phyloP scores from a whole-genome alignment of 208 protist genomes.

The Leishmania turanica region DNA sequence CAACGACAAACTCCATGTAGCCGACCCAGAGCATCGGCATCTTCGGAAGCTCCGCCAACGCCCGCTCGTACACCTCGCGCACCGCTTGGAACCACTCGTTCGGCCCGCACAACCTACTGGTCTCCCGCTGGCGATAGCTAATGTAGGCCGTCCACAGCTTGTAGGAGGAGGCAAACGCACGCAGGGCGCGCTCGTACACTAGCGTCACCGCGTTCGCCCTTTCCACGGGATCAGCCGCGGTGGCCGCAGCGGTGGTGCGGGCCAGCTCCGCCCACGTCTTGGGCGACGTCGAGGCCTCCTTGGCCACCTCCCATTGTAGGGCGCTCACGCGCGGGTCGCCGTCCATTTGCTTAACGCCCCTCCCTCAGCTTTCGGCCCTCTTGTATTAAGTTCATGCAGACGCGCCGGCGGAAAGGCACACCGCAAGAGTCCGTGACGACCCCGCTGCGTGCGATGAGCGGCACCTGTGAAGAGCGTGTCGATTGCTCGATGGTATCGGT shows the following conservation, averaged over 20 bases:
- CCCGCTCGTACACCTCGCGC: slow-evolving; percentile 72
- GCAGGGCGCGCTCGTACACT: slow-evolving; percentile 74
- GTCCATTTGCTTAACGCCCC: slow-evolving; percentile 17
- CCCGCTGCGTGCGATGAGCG: neutral
- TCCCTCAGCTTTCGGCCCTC: neutral
- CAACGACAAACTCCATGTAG: slow-evolving; percentile 75
- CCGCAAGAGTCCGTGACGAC: neutral
- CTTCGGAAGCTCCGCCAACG: slow-evolving; percentile 64
- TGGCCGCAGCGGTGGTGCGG: slow-evolving; percentile 17
- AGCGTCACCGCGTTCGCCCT: slow-evolving; percentile 69
- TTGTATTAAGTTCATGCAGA: neutral
- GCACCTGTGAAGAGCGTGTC: neutral
- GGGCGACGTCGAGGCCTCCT: slow-evolving; percentile 35
- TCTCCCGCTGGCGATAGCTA: slow-evolving; percentile 54
- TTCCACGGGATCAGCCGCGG: slow-evolving; percentile 28
- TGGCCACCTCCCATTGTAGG: slow-evolving; percentile 74
- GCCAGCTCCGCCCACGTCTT: slow-evolving; percentile 76
- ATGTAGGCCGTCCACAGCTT: slow-evolving; percentile 85
- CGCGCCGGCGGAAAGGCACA: neutral
- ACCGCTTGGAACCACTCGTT: slow-evolving; percentile 75
- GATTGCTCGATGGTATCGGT: neutral
- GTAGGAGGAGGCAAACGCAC: slow-evolving; percentile 74
- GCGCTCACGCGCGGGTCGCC: slow-evolving; percentile 39
- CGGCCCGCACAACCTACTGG: slow-evolving; percentile 39
- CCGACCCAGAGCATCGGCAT: slow-evolving; percentile 79